These are phyloP conservation scores for Boletus tomentosulus DNA, from an alignment of 768 basidiomycete species.

Conservation along the genomic window DNA sequence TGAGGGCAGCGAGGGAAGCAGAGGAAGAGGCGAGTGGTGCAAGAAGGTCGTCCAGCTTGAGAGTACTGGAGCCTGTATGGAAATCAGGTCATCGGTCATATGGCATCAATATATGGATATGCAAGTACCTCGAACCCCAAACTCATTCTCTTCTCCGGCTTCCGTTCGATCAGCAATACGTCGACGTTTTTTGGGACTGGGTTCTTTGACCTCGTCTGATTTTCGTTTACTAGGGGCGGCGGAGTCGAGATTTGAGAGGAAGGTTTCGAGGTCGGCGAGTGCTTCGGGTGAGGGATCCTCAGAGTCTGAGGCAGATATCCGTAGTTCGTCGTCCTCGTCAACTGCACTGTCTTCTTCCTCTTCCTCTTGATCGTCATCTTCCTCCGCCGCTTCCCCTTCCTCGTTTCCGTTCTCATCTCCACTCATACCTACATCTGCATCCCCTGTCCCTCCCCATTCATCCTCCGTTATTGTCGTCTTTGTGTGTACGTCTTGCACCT, in stretches of 20 bases:
- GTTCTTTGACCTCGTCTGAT: constrained; percentile 20
- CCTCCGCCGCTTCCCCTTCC: constrained; percentile 30
- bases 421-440: constrained; percentile 29
- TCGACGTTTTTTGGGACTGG: constrained; percentile 47
- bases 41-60: constrained; percentile 72
- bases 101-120: not conserved
- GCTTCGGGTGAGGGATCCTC: constrained; percentile 53
- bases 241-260: constrained; percentile 63
- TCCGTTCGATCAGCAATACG: constrained; percentile 69
- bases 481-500: constrained; percentile 37
- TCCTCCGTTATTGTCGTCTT: constrained; percentile 48
- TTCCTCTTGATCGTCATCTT: constrained; percentile 4
- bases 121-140: constrained; percentile 52
- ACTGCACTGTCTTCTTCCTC: constrained; percentile 32
- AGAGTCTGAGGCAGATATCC: constrained; percentile 43
- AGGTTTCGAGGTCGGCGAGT: constrained; percentile 64
- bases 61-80: constrained; percentile 36
- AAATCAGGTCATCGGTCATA: constrained; percentile 3
- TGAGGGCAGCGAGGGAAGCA: constrained; percentile 56
- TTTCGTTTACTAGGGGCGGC: constrained; percentile 57
- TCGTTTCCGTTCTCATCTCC: constrained; percentile 36
- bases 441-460: constrained; percentile 19
- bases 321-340: constrained; percentile 41
- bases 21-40: constrained; percentile 64
- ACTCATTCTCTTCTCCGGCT: constrained; percentile 79